Percentiles rank a stretch among this genome's conserved stretches.
Evolutionary conservation across 2,329 filamentous ascomycete species (phyloP).

Genomic region (Colletotrichum tamarilloi): DNA sequence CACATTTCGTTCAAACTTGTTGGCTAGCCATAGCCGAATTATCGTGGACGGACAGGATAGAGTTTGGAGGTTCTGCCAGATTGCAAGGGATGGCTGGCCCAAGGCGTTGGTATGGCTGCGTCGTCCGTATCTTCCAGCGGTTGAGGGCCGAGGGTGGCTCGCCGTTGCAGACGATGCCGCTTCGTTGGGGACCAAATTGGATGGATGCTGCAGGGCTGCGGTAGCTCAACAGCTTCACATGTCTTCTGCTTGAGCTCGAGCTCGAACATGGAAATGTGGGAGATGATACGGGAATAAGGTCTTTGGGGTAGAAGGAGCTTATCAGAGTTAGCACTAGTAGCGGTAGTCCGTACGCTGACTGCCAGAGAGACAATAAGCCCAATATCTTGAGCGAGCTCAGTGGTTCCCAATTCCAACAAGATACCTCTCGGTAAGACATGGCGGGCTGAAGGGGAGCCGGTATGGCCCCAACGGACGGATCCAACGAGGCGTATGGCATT

Average conservation of each 20-base stretch:
- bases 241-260: background rate
- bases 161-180: conserved; percentile 17
- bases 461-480: conserved; percentile 6
- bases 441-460: conserved; percentile 1
- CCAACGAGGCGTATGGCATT: background rate
- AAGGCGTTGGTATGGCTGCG: background rate
- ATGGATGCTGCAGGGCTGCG: conserved; percentile 17
- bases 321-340: no score
- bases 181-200: conserved; percentile 21
- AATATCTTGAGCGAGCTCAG: background rate
- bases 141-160: conserved; percentile 21
- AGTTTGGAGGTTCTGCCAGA: background rate
- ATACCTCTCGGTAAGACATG: conserved; percentile 22
- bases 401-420: conserved; percentile 21
- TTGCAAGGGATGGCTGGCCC: background rate
- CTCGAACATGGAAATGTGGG: conserved; percentile 12
- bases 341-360: background rate
- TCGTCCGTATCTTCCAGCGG: background rate
- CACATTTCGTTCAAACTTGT: background rate
- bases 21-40: background rate
- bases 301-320: background rate
- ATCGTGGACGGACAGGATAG: background rate
- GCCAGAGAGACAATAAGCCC: conserved; percentile 18
- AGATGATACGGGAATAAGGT: conserved; percentile 2
- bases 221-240: conserved; percentile 29